Conservation (phyloP, 306 rosid genomes). For the Vachellia collinsii region DNA sequence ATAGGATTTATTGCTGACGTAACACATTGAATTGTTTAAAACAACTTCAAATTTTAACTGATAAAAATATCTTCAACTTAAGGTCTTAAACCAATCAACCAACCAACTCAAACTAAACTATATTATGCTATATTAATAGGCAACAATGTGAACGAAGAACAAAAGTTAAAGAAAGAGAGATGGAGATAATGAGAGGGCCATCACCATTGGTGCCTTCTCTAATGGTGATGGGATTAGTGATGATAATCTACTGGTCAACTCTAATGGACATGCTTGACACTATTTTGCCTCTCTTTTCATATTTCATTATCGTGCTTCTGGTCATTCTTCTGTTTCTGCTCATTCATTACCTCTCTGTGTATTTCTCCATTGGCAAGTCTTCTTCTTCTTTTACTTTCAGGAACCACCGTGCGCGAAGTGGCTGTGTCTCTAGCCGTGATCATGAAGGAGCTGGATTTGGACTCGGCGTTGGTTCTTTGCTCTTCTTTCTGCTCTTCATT, state of each 20-base stretch:
- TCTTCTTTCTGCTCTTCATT: constrained; percentile 47
- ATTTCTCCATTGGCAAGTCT: constrained; percentile 39
- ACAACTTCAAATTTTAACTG: too few relatives aligned
- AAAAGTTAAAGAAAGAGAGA: constrained; percentile 14
- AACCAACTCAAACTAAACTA: neutral
- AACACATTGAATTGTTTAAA: too few relatives aligned
- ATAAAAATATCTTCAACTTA: neutral
- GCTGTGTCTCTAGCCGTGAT: constrained; percentile 24
- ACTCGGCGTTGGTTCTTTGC: constrained; percentile 48
- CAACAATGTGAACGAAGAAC: neutral
- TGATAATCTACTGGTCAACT: constrained; percentile 55
- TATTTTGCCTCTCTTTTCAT: constrained; percentile 20
- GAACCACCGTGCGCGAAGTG: neutral
- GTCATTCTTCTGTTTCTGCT: constrained; percentile 31
- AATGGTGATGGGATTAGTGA: constrained; percentile 54
- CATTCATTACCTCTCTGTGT: constrained; percentile 30
- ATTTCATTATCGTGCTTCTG: constrained; percentile 36
- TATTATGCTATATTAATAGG: constrained; percentile 20
- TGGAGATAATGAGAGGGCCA: constrained; percentile 60
- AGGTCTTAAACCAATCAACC: neutral
- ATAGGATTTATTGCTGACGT: too few relatives aligned
- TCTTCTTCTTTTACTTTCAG: constrained; percentile 21
- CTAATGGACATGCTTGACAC: constrained; percentile 44
- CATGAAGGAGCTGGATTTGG: constrained; percentile 40
- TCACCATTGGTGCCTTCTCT: constrained; percentile 72